phyloP scores from a whole-genome alignment of 1,284 basidiomycete genomes.

The Blastosporella zonata region DNA sequence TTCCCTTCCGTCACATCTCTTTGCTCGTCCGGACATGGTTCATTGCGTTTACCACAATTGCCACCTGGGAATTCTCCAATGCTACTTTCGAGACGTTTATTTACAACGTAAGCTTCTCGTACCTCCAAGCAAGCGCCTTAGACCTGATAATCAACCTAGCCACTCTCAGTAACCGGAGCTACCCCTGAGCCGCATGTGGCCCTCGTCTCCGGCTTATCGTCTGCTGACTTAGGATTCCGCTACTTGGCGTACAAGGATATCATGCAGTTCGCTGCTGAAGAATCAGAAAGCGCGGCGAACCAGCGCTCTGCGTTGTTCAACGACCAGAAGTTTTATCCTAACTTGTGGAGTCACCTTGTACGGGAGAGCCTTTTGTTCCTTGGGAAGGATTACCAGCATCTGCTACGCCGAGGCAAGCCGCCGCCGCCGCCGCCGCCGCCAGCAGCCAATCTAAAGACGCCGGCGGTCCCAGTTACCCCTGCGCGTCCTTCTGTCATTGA shows the following conservation, averaged over 20 bases:
- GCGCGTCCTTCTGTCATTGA: conserved; percentile 17
- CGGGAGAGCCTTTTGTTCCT: conserved; percentile 59
- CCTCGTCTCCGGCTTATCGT: conserved; percentile 59
- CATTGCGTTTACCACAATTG: conserved; percentile 46
- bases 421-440: conserved; percentile 26
- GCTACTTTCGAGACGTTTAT: conserved; percentile 53
- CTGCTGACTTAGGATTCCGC: conserved; percentile 45
- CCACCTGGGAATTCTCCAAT: conserved; percentile 62
- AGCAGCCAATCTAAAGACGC: conserved; percentile 23
- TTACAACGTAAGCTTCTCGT: conserved; percentile 33
- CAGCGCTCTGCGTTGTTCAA: conserved; percentile 59
- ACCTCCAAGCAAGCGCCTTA: conserved; percentile 2
- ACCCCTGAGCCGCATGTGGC: conserved; percentile 49
- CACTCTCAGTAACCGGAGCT: conserved; percentile 37
- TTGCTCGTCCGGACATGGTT: conserved; percentile 48
- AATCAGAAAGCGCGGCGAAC: conserved; percentile 33
- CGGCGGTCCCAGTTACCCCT: conserved; percentile 26
- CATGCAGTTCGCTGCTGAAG: conserved; percentile 40
- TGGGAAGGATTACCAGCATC: conserved; percentile 61
- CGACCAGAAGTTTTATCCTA: conserved; percentile 67
- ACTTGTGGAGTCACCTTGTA: conserved; percentile 58
- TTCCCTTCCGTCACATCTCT: conserved; percentile 44
- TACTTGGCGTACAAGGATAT: conserved; percentile 61
- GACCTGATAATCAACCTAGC: conserved; percentile 29
- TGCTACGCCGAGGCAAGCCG: conserved; percentile 51